Conservation (phyloP, 148 eudicot genomes). For the Rhododendron henanense region DNA sequence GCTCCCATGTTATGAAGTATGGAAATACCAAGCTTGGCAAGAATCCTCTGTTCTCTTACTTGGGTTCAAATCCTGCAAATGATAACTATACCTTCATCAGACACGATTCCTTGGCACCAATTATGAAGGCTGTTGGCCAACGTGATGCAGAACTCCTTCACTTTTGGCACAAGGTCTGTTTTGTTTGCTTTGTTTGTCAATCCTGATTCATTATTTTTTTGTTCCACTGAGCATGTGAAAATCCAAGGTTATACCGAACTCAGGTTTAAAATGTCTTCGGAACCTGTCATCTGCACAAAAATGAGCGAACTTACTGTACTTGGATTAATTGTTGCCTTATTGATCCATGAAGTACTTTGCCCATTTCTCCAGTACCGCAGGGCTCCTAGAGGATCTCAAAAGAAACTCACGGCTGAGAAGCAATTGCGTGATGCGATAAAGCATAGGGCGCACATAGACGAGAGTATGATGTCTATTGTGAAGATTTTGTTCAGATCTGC, state of each 20-base stretch:
- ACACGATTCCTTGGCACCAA: not conserved
- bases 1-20: slow-evolving; percentile 10
- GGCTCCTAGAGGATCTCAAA: slow-evolving; percentile 79
- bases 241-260: not conserved
- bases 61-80: slow-evolving; percentile 8
- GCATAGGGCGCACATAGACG: slow-evolving; percentile 75
- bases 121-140: not conserved
- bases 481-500: slow-evolving; percentile 62
- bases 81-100: slow-evolving; percentile 1
- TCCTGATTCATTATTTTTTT: not conserved
- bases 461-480: slow-evolving; percentile 54
- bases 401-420: slow-evolving; percentile 69
- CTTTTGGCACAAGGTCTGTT: slow-evolving; percentile 14
- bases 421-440: slow-evolving; percentile 72
- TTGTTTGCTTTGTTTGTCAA: not conserved
- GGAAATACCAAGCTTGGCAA: slow-evolving; percentile 1
- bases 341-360: not conserved
- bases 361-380: slow-evolving; percentile 49
- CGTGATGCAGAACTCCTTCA: slow-evolving; percentile 4
- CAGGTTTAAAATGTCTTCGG: not conserved
- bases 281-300: not conserved
- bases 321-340: not conserved
- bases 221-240: not conserved
- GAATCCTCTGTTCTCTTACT: not conserved
- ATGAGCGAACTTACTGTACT: not conserved